These are phyloP conservation scores for Scleroderma bovista DNA, from an alignment of 768 basidiomycete genomes.

Conservation along the genomic window DNA sequence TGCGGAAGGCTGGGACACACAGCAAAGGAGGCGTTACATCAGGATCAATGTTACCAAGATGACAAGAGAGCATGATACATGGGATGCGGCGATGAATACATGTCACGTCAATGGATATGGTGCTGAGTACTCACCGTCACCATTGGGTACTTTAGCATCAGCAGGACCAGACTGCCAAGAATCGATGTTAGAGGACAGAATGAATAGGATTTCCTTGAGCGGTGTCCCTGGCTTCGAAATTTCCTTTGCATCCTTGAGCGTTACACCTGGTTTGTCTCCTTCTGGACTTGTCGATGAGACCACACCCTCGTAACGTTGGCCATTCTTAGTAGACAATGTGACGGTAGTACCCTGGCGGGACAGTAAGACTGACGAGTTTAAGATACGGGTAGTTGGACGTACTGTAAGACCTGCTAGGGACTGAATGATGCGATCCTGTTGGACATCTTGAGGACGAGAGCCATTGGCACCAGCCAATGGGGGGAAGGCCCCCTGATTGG, in stretches of 20 bases:
- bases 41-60: slow-evolving; percentile 6
- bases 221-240: slow-evolving; percentile 59
- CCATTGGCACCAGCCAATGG: slow-evolving; percentile 43
- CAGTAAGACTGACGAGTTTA: slow-evolving; percentile 5
- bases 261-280: slow-evolving; percentile 66
- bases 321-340: slow-evolving; percentile 67
- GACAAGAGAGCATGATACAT: neutral
- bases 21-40: slow-evolving; percentile 9
- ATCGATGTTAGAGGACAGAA: slow-evolving; percentile 70
- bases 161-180: slow-evolving; percentile 70
- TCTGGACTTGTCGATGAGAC: slow-evolving; percentile 55
- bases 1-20: slow-evolving; percentile 60
- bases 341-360: slow-evolving; percentile 64
- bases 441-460: slow-evolving; percentile 36
- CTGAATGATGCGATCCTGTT: slow-evolving; percentile 58
- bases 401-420: slow-evolving; percentile 68
- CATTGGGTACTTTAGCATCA: slow-evolving; percentile 61
- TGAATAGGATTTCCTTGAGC: slow-evolving; percentile 64
- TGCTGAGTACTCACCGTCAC: slow-evolving; percentile 52
- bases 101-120: neutral
- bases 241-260: slow-evolving; percentile 75
- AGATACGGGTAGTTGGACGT: slow-evolving; percentile 28
- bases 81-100: neutral
- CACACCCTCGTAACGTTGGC: slow-evolving; percentile 70
- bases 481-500: slow-evolving; percentile 36